Conservation (phyloP, 768 basidiomycete genomes). For the Boletus insuetus region DNA sequence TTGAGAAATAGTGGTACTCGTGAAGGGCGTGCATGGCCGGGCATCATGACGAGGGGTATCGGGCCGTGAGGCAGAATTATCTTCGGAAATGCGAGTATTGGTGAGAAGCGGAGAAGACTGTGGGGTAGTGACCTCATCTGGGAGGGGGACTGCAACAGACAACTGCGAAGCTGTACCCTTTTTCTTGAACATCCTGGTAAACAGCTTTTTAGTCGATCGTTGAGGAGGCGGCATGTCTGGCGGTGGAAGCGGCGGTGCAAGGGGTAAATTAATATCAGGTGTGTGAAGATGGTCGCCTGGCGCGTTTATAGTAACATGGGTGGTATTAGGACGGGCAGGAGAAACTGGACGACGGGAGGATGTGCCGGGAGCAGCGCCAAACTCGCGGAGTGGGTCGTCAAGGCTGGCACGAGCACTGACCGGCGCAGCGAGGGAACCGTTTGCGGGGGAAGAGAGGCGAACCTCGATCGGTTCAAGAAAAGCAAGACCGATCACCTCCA, state of each 20-base stretch:
- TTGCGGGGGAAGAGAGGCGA: conserved; percentile 36
- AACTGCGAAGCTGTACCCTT: conserved; percentile 31
- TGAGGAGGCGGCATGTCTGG: conserved; percentile 27
- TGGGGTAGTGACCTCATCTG: conserved; percentile 21
- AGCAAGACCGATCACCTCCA: conserved; percentile 77
- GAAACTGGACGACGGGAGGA: conserved; percentile 12
- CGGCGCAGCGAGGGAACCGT: conserved; percentile 5
- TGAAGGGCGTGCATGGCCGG: conserved; percentile 8
- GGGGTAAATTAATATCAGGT: conserved; percentile 16
- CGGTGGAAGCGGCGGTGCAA: conserved; percentile 14
- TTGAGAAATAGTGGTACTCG: conserved; percentile 30
- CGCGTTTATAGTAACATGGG: background rate
- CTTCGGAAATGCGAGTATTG: conserved; percentile 12
- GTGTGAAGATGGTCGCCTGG: background rate
- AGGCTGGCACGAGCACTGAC: conserved; percentile 31
- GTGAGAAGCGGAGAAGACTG: conserved; percentile 15
- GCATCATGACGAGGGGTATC: conserved; percentile 15
- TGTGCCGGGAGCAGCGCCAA: conserved; percentile 9
- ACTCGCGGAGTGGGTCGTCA: conserved; percentile 22
- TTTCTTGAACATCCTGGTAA: conserved; percentile 71
- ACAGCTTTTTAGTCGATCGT: conserved; percentile 55
- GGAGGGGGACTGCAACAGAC: conserved; percentile 25
- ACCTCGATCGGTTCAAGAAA: conserved; percentile 81
- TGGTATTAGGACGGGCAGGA: conserved; percentile 4
- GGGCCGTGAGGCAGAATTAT: conserved; percentile 9